These are phyloP conservation scores for Ilex paraguariensis DNA, from an alignment of 305 asterid genomes.

Conservation along the genomic window DNA sequence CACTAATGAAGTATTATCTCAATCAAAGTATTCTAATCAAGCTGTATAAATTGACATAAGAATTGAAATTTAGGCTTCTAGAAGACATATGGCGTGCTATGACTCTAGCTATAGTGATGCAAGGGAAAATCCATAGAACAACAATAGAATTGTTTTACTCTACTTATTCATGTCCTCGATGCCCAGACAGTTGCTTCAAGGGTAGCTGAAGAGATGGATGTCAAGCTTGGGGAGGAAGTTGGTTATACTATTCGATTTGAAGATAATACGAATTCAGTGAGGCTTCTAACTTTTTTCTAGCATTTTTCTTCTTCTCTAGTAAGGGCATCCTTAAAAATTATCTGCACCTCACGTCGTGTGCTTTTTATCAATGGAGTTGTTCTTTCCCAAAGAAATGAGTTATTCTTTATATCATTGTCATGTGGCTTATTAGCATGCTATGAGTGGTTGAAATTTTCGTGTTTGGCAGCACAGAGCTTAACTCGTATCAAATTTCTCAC, in stretches of 20 bases:
- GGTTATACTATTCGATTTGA: slow-evolving; percentile 97
- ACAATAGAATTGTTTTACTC: not conserved
- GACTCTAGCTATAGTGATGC: too few relatives aligned
- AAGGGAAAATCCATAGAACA: too few relatives aligned
- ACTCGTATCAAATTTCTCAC: slow-evolving; percentile 86
- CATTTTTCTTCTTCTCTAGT: not conserved
- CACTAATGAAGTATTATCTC: too few relatives aligned
- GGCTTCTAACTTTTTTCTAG: slow-evolving; percentile 21
- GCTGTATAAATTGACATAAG: too few relatives aligned
- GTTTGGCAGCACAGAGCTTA: slow-evolving; percentile 51
- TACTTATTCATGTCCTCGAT: slow-evolving; percentile 10
- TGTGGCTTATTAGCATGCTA: slow-evolving; percentile 7
- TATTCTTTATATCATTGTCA: not conserved
- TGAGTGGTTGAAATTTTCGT: slow-evolving; percentile 14
- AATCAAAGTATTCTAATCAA: too few relatives aligned
- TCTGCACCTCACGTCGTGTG: too few relatives aligned
- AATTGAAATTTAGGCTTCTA: too few relatives aligned
- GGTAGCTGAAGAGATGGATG: slow-evolving; percentile 95
- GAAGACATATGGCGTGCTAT: too few relatives aligned
- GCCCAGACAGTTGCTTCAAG: slow-evolving; percentile 74
- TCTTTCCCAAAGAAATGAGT: too few relatives aligned
- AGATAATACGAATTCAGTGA: slow-evolving; percentile 71
- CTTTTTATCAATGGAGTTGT: too few relatives aligned
- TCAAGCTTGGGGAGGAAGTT: slow-evolving; percentile 86
- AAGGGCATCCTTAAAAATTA: too few relatives aligned